Base-by-base conservation (phyloP, 2,329 filamentous ascomycete genomes). In the Pestalotiopsis sp. region DNA sequence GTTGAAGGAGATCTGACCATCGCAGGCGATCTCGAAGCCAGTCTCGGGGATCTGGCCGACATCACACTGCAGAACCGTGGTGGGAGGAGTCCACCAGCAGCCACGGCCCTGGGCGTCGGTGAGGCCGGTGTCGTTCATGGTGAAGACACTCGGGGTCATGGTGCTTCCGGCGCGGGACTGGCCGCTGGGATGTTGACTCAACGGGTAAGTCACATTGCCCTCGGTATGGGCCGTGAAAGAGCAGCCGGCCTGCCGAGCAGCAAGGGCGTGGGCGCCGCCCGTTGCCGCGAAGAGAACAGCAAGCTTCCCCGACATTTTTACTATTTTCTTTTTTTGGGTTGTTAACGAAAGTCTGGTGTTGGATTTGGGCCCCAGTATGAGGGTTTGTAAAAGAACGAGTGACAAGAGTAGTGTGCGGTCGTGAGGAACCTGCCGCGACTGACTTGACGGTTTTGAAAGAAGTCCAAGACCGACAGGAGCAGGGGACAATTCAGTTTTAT, bases 1-100 rank as follows among this genome's bases (percentile, higher is more conserved):
- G 40, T 87, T 80, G 78, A 85, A 87, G 2, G 81, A 81, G 20
- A 92, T 75, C 6, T 77, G 74, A 52, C 89, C 89, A 69, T 86
- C 79, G 31, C 84, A 85, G 63, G 78, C 82, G 68, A 91, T 82
- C 11, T 81, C 80, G 79, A 91, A 92, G 36, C 89, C 89, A 40
- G 82, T 75, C 23, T 82, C 84, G 9, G 87, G 84, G 12, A 73
- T 70, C 14, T 85, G 85, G 62, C 86, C 85, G 20, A 75, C 71
- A 71, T 92, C 90, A 73, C 90, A 91, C 75, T 91, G 89, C 69
- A 89, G 86, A 62, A 90, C 86, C 27, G 83, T 84, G 0, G 88
- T 89, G 0, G 86, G 84, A 52, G 84, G 82, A 70, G 90, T 91
- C 74, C 91, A 80, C 78, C 90, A 89, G 75, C 90, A 92, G 23